Evolutionary conservation across 805 yeast genomes (phyloP), one percentile per base, ranked within the genome.

Genomic region (Kurtzmaniella fragi): DNA sequence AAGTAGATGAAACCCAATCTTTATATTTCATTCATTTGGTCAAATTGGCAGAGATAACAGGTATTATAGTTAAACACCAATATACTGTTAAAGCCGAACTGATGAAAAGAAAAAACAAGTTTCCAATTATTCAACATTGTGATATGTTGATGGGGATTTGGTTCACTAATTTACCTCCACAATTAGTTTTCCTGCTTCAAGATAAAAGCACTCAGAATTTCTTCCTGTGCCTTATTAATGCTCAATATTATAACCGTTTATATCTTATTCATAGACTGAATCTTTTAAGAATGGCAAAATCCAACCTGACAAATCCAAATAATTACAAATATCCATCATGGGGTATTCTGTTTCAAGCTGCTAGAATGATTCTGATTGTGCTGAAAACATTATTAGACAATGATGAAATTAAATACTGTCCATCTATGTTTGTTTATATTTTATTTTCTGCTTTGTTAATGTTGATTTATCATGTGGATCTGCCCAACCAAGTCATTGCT

Each of bases 331-430:
- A 78, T 53, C 86, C 87, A 5, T 76, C 84, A n/a, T 79, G 86
- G 82, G 86, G 89, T 8, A 82, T 84, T 41, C 84, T 88, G 2
- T 84, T 83, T 67, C 87, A 82, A 57, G 85, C 90, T 1, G 88
- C 93, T 1, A 77, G 85, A 50, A 79, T 82, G 78, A 78, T 84
- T 45, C 73, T 84, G 4, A 67, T 75, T 32, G 79, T 85, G 39
- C 70, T 78, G 23, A 78, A 79, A 35, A 78, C 75, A 41, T 48
- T 84, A 41, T 48, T 70, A 30, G 74, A 71, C 32, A 67, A 71
- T 31, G 68, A 70, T 39, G 76, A 76, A 47, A 54, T 80, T 39
- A 61, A 59, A 39, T 70, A 67, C 46, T 71, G 77, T 42, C 82
- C 86, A 10, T 77, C 80, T n/a, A 65, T 73, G 56, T 71, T 70